Evolutionary conservation across 768 basidiomycete species (phyloP).

Genomic region (Infundibulicybe gibba): DNA sequence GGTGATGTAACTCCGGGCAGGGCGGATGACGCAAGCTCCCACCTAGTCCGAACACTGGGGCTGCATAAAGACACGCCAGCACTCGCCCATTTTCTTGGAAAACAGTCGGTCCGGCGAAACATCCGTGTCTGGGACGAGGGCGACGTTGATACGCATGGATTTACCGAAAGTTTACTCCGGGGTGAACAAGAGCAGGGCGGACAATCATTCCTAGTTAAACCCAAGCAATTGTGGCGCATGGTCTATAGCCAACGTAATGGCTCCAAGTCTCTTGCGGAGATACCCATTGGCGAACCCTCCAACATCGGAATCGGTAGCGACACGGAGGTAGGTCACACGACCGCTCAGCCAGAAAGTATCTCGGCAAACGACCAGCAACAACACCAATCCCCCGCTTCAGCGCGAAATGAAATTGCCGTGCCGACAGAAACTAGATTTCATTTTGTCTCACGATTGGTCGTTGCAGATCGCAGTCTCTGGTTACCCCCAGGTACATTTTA

Average conservation of each 20-base stretch:
- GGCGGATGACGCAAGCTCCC: constrained; percentile 8
- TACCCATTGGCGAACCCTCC: neutral
- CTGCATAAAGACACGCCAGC: constrained; percentile 47
- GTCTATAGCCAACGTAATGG: constrained; percentile 29
- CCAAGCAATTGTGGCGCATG: constrained; percentile 29
- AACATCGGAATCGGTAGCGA: too few species aligned
- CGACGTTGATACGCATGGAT: constrained; percentile 6
- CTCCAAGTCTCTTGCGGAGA: neutral
- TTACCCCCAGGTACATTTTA: constrained; percentile 36
- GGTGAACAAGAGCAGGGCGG: too few species aligned
- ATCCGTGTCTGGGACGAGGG: constrained; percentile 39
- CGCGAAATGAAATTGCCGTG: neutral
- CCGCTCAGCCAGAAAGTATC: too few species aligned
- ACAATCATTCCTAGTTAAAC: neutral
- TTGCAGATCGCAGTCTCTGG: constrained; percentile 47
- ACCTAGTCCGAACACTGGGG: constrained; percentile 40
- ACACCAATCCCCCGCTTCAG: neutral
- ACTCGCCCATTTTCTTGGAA: constrained; percentile 46
- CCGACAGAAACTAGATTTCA: constrained; percentile 38
- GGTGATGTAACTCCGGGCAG: neutral
- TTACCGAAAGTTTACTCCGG: neutral
- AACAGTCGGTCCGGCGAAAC: constrained; percentile 32
- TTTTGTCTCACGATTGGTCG: constrained; percentile 40
- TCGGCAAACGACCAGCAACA: too few species aligned
- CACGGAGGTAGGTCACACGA: too few species aligned